Conservation (phyloP, 2,329 filamentous ascomycete species). For the Iodosphaeria phyllophila region DNA sequence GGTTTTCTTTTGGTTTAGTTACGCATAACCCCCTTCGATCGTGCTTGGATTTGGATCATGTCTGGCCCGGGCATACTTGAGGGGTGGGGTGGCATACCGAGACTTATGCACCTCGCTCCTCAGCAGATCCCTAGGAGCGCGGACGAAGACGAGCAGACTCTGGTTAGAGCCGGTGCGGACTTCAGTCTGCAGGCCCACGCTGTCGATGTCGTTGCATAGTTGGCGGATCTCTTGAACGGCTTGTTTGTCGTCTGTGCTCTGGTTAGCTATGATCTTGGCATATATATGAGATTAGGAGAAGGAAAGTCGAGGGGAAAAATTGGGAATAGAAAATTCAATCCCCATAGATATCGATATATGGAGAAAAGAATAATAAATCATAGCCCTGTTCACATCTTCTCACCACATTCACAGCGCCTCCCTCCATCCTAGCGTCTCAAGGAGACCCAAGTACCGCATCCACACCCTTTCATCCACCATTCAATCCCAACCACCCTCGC, state of each 20-base stretch:
- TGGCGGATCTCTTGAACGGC: constrained; percentile 34
- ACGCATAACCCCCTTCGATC: background rate
- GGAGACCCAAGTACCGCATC: too few relatives aligned
- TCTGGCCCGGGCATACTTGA: background rate
- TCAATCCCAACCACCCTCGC: too few relatives aligned
- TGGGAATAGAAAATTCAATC: too few relatives aligned
- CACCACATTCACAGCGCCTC: too few relatives aligned
- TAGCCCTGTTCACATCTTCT: too few relatives aligned
- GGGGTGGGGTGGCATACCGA: constrained; percentile 28
- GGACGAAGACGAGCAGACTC: constrained; percentile 48
- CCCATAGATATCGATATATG: too few relatives aligned
- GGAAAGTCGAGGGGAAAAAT: too few relatives aligned
- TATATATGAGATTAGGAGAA: too few relatives aligned
- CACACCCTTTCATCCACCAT: too few relatives aligned
- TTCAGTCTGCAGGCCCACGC: constrained; percentile 48
- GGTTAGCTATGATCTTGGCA: background rate
- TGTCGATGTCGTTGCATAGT: constrained; percentile 39
- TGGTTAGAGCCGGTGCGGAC: constrained; percentile 52
- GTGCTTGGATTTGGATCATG: too few relatives aligned
- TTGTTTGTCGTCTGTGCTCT: constrained; percentile 25
- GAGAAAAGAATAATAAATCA: too few relatives aligned
- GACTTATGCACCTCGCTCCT: constrained; percentile 49
- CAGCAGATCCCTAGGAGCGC: constrained; percentile 41
- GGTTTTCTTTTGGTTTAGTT: background rate
- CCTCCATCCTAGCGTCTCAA: too few relatives aligned